Base-by-base conservation (phyloP, 2,329 filamentous ascomycete species). In the Moelleriella libera region DNA sequence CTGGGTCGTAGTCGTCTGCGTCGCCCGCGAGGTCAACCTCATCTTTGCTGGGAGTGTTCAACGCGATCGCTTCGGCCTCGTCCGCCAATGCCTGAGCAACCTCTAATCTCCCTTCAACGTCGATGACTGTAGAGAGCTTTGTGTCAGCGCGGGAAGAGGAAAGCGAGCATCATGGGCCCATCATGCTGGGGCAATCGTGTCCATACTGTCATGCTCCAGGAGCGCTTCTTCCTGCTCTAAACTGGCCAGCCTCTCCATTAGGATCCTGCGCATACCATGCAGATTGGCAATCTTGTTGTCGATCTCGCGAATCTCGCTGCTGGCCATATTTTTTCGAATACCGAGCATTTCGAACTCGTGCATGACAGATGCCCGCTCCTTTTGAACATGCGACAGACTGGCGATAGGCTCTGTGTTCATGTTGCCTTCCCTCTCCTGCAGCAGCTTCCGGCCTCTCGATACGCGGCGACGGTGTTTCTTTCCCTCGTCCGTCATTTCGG, bases 271-370 rank as follows among this genome's bases (percentile, higher is more conserved):
- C 88, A 97, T 96, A 52, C 80, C 87, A 56, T 88, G 83, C 47
- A 98, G 71, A 63, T 97, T 97, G 51, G 87, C 80, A 53, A 98
- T 90, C 66, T 97, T 98, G 67, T 85, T 89, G 67, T 98, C 92
- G 51, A 98, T 95, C 60, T 98, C 92, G 50, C 82, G 80, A 50
- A 98, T 97, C 65, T 98, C 92, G 52, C 87, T 85, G 58, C 88
- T 92, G 55, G 89, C 90, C 90, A 98, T 96, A 60, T 92, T 95
- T 66, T 98, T 98, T 50, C 92, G 79, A 52, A 97, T 80, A 4
- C 83, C 78, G 68, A 97, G 80, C 78, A 96, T 86, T 60, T 97
- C 88, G 55, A 98, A 71, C 54, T 87, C 79, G 63, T 94, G 88
- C 68, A 84, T 82, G 68, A 96, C 75, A 47, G 77, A 72, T 42